These are phyloP conservation scores for Ophiostoma populinum DNA, from an alignment of 2,329 filamentous ascomycete genomes.

Conservation along the genomic window DNA sequence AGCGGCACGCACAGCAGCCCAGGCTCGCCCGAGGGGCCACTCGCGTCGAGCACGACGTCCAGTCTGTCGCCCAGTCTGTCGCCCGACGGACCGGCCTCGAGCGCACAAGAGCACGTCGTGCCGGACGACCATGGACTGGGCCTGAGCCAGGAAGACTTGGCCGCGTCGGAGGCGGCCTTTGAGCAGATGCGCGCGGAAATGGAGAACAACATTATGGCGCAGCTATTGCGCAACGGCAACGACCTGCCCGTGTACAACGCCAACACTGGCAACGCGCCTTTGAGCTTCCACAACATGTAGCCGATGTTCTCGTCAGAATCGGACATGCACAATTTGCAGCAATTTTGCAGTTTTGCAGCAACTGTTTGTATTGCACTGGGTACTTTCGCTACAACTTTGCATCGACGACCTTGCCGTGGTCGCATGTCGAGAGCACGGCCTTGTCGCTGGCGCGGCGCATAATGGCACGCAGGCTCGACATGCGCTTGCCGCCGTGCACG, in stretches of 20 bases:
- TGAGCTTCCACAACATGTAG: not conserved
- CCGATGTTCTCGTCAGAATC: too few species aligned
- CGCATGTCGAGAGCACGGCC: slow-evolving; percentile 36
- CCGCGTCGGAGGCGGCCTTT: too few species aligned
- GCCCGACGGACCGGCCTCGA: too few species aligned
- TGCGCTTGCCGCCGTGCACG: slow-evolving; percentile 35
- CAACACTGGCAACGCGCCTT: not conserved
- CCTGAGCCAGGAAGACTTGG: too few species aligned
- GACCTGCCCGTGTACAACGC: not conserved
- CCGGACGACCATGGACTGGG: too few species aligned
- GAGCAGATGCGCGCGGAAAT: too few species aligned
- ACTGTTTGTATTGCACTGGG: not conserved
- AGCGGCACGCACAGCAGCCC: too few species aligned
- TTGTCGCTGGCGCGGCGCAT: slow-evolving; percentile 37
- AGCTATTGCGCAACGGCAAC: not conserved
- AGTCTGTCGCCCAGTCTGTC: too few species aligned
- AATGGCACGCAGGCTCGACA: slow-evolving; percentile 34
- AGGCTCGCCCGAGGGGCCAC: too few species aligned
- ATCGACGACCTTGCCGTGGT: slow-evolving; percentile 40
- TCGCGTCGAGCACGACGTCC: too few species aligned
- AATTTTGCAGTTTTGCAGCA: not conserved
- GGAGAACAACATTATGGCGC: too few species aligned
- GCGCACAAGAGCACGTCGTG: too few species aligned
- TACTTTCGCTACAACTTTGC: not conserved
- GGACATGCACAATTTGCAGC: not conserved